Evolutionary conservation across 352 stramenopile species (phyloP).

Genomic region (Phytophthora pisi): DNA sequence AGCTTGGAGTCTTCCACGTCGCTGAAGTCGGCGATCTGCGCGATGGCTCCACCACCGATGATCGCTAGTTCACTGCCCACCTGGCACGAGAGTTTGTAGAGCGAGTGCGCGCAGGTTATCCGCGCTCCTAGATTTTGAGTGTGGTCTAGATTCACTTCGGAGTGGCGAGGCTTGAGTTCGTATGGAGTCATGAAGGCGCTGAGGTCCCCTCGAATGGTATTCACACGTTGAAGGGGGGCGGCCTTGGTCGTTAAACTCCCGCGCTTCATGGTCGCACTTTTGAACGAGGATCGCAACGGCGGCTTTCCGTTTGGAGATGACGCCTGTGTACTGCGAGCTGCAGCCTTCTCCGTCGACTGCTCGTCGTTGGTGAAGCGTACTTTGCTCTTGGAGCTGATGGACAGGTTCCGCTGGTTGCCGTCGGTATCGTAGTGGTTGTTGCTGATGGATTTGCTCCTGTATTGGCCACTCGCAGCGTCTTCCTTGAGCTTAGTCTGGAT

Average conservation of each 20-base stretch:
- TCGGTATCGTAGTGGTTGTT: conserved; percentile 9
- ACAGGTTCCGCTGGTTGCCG: background rate
- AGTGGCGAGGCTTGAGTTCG: conserved; percentile 17
- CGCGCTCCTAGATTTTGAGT: conserved; percentile 60
- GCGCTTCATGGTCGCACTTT: conserved; percentile 21
- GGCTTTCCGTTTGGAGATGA: conserved; percentile 7
- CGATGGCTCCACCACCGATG: conserved; percentile 65
- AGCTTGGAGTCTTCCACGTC: conserved; percentile 65
- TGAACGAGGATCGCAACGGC: conserved; percentile 2
- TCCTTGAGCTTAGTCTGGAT: conserved; percentile 43
- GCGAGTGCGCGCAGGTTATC: conserved; percentile 68
- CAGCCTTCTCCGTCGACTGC: background rate
- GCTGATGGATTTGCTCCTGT: conserved; percentile 5
- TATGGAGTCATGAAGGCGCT: conserved; percentile 29
- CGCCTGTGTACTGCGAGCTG: background rate
- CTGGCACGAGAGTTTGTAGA: conserved; percentile 85
- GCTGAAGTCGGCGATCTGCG: conserved; percentile 73
- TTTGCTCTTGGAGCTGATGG: conserved; percentile 13
- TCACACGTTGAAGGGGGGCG: conserved; percentile 32
- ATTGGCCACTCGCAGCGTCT: conserved; percentile 16
- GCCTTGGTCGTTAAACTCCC: conserved; percentile 5
- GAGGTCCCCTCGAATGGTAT: conserved; percentile 47
- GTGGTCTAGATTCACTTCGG: conserved; percentile 2
- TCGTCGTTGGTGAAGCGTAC: conserved; percentile 21
- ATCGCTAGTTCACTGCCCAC: conserved; percentile 56